phyloP scores from a whole-genome alignment of 176 grass and related monocot species.

The Rhynchospora breviuscula region DNA sequence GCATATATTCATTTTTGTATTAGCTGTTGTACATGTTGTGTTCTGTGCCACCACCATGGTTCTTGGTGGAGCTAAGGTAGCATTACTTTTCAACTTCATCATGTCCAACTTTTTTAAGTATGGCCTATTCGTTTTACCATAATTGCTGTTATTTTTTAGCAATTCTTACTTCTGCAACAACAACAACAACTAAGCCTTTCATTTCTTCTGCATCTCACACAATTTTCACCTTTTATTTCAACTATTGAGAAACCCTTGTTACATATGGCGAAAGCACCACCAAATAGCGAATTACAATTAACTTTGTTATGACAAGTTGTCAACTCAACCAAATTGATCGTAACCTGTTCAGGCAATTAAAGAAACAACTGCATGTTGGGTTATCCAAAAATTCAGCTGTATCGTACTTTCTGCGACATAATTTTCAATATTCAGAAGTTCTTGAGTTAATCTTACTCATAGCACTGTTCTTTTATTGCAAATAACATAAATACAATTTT shows the following conservation, averaged over 20 bases:
- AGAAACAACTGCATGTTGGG: background rate
- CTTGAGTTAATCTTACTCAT: background rate
- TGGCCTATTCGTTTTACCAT: background rate
- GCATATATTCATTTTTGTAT: constrained; percentile 88
- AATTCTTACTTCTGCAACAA: background rate
- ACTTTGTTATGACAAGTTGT: background rate
- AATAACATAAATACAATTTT: constrained; percentile 1
- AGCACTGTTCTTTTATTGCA: background rate
- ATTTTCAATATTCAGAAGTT: background rate
- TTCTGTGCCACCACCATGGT: constrained; percentile 81
- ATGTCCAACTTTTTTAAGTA: background rate
- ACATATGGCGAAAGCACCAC: background rate
- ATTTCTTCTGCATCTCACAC: background rate
- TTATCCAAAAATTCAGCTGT: background rate
- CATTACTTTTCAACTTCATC: background rate
- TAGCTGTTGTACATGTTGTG: constrained; percentile 70
- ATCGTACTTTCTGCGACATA: background rate
- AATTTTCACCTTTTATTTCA: background rate
- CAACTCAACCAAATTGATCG: background rate
- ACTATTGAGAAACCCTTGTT: background rate
- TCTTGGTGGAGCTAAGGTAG: constrained; percentile 66
- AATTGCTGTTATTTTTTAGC: background rate
- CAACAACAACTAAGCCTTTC: background rate
- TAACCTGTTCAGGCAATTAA: background rate
- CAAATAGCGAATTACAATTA: background rate